These are phyloP conservation scores for Maudiozyma pseudohumilis DNA, from an alignment of 805 yeast species.

Conservation along the genomic window DNA sequence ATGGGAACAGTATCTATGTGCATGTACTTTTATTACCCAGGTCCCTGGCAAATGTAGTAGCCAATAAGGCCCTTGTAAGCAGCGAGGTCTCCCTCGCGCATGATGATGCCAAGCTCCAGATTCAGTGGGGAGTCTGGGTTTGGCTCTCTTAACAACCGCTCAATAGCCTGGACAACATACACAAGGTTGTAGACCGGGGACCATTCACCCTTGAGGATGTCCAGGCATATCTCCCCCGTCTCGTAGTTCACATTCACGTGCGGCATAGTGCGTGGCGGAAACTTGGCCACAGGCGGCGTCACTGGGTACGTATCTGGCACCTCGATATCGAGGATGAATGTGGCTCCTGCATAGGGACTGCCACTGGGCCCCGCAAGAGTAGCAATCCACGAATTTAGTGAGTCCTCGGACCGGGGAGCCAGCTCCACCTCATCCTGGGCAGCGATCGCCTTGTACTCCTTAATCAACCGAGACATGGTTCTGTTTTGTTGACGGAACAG, in stretches of 20 bases:
- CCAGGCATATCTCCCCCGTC: slow-evolving; percentile 64
- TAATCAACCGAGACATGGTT: slow-evolving; percentile 12
- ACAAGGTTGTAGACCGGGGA: slow-evolving; percentile 65
- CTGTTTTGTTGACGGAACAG: too few relatives aligned
- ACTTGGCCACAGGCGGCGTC: slow-evolving; percentile 46
- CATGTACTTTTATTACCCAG: background rate
- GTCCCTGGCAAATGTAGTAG: slow-evolving; percentile 26
- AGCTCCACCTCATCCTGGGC: slow-evolving; percentile 28
- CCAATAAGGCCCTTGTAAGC: slow-evolving; percentile 37
- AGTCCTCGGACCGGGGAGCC: slow-evolving; percentile 35
- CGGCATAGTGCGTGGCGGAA: slow-evolving; percentile 31
- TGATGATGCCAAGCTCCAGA: slow-evolving; percentile 55
- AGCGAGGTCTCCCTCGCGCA: slow-evolving; percentile 36
- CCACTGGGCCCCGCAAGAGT: slow-evolving; percentile 41
- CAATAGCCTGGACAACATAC: slow-evolving; percentile 45
- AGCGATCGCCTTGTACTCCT: slow-evolving; percentile 14
- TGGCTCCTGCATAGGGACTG: slow-evolving; percentile 43
- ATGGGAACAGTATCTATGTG: too few relatives aligned
- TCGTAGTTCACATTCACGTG: slow-evolving; percentile 42
- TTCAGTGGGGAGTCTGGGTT: slow-evolving; percentile 66
- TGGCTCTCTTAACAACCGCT: slow-evolving; percentile 50
- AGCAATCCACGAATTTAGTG: slow-evolving; percentile 45
- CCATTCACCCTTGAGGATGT: slow-evolving; percentile 51
- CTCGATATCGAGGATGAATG: slow-evolving; percentile 40
- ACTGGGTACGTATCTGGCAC: slow-evolving; percentile 46